Evolutionary conservation across 2,329 filamentous ascomycete genomes (phyloP), one percentile per base, ranked within the genome.

Genomic region (Fusarium ramigenum): DNA sequence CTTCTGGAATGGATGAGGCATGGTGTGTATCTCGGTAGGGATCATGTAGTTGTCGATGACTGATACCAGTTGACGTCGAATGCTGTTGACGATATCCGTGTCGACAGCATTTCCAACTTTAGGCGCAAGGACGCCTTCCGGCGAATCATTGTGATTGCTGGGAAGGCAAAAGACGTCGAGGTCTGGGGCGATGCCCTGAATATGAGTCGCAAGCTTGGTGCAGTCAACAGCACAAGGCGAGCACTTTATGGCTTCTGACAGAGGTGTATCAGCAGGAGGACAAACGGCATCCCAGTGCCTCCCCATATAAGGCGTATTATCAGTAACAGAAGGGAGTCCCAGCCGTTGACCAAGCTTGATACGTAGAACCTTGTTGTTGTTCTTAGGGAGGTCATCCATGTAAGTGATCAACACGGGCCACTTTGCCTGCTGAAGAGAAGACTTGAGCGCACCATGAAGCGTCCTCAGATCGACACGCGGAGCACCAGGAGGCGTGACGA

Each of bases 341-440:
- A 67, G 10, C 0, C 64, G 32, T 9, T 61, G 46, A 0, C 43
- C 53, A 7, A 67, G 62, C 9, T 36, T 67, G 5, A 67, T 67
- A 16, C 64, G 19, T 2, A 67, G 34, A 0, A 67, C 63, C 11
- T 67, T 67, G 18, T 58, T 58, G n/a, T 67, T 67, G 39, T 67
- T 67, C 52, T 67, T 67, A 1, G 64, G 64, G 5, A 67, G 42
- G 9, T 67, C 64, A 1, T 42, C 4, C 62, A 67, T 67, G 4
- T 67, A 67, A 0, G 39, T n/a, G 34, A 67, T 61, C 7, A 67
- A 12, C 0, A 67, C 64, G 2, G 64, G 64, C 64, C 64, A 67
- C 3, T 67, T 67, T 0, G 53, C 62, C 4, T 60, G 52, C 7
- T 67, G 62, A 10, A 67, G 64, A 1, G 64, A 67, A 4, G 44